Conservation (phyloP, 805 yeast genomes). For the Saturnispora hagleri region DNA sequence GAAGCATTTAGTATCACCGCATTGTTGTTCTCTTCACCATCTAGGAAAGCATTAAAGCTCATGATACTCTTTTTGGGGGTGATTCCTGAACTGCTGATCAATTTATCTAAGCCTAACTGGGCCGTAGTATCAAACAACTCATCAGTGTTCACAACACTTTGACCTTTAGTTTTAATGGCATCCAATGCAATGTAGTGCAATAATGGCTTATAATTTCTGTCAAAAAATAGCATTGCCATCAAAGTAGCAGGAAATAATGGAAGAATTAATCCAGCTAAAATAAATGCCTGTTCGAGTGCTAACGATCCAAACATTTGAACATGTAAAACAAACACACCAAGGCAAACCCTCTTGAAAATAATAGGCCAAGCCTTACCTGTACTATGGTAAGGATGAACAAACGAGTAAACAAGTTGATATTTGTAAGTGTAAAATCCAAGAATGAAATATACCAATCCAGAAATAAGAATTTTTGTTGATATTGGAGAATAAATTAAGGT, state of each 20-base stretch:
- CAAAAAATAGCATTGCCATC: conserved; percentile 40
- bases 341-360: conserved; percentile 44
- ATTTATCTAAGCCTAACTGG: conserved; percentile 4
- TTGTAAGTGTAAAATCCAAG: conserved; percentile 53
- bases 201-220: conserved; percentile 45
- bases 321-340: conserved; percentile 48
- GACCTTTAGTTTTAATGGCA: conserved; percentile 38
- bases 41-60: conserved; percentile 9
- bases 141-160: conserved; percentile 23
- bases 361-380: conserved; percentile 64
- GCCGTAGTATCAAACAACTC: conserved; percentile 13
- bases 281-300: conserved; percentile 48
- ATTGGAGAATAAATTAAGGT: conserved; percentile 52
- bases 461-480: conserved; percentile 48
- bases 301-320: conserved; percentile 57
- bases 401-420: conserved; percentile 51
- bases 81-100: conserved; percentile 2
- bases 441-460: conserved; percentile 48
- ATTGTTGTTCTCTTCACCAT: conserved; percentile 13
- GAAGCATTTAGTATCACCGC: conserved; percentile 12
- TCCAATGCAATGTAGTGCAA: conserved; percentile 48
- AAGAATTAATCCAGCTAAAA: conserved; percentile 37
- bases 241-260: conserved; percentile 42
- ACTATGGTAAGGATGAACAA: conserved; percentile 57
- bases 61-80: conserved; percentile 8